Evolutionary conservation across 164 flowering plant species (phyloP), one percentile per base, ranked within the genome.

Genomic region (Aristolochia contorta): DNA sequence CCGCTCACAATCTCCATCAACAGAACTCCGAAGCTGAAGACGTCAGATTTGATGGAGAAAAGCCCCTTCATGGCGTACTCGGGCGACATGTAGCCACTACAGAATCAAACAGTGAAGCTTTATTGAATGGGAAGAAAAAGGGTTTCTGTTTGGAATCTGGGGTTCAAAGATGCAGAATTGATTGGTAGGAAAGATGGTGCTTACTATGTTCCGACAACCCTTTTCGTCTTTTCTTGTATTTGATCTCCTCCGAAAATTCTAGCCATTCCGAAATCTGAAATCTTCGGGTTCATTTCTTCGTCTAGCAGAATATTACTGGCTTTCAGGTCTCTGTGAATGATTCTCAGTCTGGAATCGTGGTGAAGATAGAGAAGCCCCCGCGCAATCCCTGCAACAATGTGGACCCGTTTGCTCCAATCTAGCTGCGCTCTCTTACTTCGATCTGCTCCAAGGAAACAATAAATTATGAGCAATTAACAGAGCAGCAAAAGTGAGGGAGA

Each of bases 291-390:
- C 79, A 81, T 69, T 13, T 79, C 77, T 0, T 20, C 53, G 60
- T 85, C 88, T 19, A 85, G 24, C 37, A 83, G 60, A 8, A 82
- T 51, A 46, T 85, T 85, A 77, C 83, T 73, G 16, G 82, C 71
- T 63, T 82, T 84, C 1, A 84, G 78, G 70, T 85, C 85, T 15
- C 85, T 65, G 43, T 82, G 91, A 12, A 84, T 79, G 12, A 84
- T 75, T 43, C 59, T 58, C 14, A 79, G 63, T n/a, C 77, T 64
- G 12, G 86, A 85, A 50, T 83, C 91, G 20, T 77, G 76, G 47
- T 85, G 91, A 48, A 85, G 81, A 60, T 85, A 85, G 9, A 81
- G 67, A 53, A 85, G 27, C 12, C 88, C 88, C 37, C 81, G 71
- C 16, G 84, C 78, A 19, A 83, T 75, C 15, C 88, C 86, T 19